Conservation (phyloP, 192 early-diverging fungal genomes). For the Phycomyces nitens region DNA sequence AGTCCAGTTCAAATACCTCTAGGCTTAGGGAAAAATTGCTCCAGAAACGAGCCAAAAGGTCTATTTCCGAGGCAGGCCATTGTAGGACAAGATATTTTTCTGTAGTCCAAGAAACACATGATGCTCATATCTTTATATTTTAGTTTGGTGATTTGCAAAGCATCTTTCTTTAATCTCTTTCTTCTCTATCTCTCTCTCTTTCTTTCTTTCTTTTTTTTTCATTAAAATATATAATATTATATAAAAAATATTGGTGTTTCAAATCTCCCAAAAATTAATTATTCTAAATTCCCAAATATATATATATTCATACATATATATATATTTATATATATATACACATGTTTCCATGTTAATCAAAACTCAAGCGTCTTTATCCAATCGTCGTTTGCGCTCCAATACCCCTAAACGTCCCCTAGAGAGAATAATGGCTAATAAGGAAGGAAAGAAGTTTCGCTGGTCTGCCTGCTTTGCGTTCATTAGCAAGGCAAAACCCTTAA, state of each 20-base stretch:
- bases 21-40: too few relatives aligned
- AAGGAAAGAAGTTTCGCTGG: conserved; percentile 6
- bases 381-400: too few relatives aligned
- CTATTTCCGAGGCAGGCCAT: not conserved
- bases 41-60: too few relatives aligned
- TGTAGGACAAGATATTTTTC: not conserved
- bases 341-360: too few relatives aligned
- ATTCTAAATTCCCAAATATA: too few relatives aligned
- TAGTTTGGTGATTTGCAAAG: not conserved
- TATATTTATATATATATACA: too few relatives aligned
- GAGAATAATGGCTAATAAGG: not conserved
- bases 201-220: conserved; percentile 4
- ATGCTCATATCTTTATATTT: conserved; percentile 1
- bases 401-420: too few relatives aligned
- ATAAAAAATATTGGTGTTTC: not conserved
- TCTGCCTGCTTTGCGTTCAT: conserved; percentile 11
- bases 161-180: conserved; percentile 10
- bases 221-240: not conserved
- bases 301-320: too few relatives aligned
- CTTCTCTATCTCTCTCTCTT: not conserved
- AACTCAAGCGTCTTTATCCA: too few relatives aligned
- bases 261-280: too few relatives aligned
- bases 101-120: not conserved
- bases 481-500: too few relatives aligned
- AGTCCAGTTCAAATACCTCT: too few relatives aligned